Evolutionary conservation across 768 basidiomycete genomes (phyloP).

Genomic region (Naganishia randhawae): DNA sequence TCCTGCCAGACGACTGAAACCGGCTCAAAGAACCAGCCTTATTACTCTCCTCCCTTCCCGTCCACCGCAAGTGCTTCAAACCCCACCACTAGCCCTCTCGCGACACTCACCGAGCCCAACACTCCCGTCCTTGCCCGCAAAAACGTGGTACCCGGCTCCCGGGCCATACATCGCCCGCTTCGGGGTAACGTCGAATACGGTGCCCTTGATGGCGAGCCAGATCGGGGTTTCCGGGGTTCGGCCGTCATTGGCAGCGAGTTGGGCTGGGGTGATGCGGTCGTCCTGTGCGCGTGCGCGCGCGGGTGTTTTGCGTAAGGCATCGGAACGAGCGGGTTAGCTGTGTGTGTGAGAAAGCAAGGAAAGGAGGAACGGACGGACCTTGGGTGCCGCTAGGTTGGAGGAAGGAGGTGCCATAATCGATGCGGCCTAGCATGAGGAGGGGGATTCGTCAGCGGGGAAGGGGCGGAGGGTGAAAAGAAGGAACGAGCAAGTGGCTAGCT

Average conservation of each 20-base stretch:
- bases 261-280: slow-evolving; percentile 68
- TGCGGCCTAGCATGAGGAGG: slow-evolving; percentile 31
- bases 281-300: slow-evolving; percentile 52
- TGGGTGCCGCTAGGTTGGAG: slow-evolving; percentile 41
- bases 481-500: neutral
- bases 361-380: slow-evolving; percentile 32
- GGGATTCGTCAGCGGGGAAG: neutral
- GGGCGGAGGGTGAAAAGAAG: neutral
- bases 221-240: slow-evolving; percentile 65
- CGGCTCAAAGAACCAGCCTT: no score
- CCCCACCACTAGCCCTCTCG: no score
- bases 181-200: slow-evolving; percentile 80
- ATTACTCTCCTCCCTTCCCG: no score
- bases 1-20: no score
- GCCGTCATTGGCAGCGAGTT: slow-evolving; percentile 72
- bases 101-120: slow-evolving; percentile 62
- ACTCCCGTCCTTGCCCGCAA: slow-evolving; percentile 92
- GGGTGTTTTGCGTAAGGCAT: neutral
- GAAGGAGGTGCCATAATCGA: slow-evolving; percentile 47
- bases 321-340: neutral
- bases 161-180: slow-evolving; percentile 86
- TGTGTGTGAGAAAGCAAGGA: neutral
- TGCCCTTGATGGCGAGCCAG: slow-evolving; percentile 90
- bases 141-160: slow-evolving; percentile 61
- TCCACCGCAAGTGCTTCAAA: no score